Base-by-base conservation (phyloP, 2,329 filamentous ascomycete genomes). In the Zymoseptoria tritici region DNA sequence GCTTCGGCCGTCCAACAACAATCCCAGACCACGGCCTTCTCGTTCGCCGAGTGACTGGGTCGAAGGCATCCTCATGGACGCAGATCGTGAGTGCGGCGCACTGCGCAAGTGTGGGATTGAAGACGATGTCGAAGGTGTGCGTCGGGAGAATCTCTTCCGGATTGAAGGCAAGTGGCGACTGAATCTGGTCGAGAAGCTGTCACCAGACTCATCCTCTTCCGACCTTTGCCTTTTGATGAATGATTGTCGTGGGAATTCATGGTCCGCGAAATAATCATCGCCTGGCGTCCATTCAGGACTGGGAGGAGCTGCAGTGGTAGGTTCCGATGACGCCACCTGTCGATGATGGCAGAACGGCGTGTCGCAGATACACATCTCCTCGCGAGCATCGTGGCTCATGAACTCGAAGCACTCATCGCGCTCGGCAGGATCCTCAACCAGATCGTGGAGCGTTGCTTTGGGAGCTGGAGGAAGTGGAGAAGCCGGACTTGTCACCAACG, bases 401-500 rank as follows among this genome's bases (percentile, higher is more conserved):
- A 78, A 74, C 60, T 54, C 80, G 78, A 60, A 78, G 57, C 81
- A 80, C 26, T 86, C 83, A 21, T 88, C 88, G 57, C 82, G 83
- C 72, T 92, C 88, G 50, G 85, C 76, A 2, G 88, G 86, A 69
- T 96, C 91, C 73, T 97, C 92, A 69, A 91, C 84, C 20, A 97
- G 88, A 68, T 94, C 89, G 16, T 90, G 88, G 62, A 97, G 79
- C 56, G 81, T 82, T 61, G 84, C 81, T 75, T 90, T 90, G 0
- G 83, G 77, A 78, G 62, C 60, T 21, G 63, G 55, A 49, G 68
- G 70, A 77, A 81, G 60, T 81, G 86, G 61, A 80, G 87, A 58
- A 80, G 86, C 63, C 74, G 83, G 78, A 31, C 80, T 77, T 8
- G 89, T 80, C 58, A 89, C 87, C 59, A 90, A 79, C 4, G 91